Percentiles rank a stretch among this genome's conserved stretches.
Evolutionary conservation across 768 basidiomycete species (phyloP).

Genomic region (Boletus vermiculosoides): DNA sequence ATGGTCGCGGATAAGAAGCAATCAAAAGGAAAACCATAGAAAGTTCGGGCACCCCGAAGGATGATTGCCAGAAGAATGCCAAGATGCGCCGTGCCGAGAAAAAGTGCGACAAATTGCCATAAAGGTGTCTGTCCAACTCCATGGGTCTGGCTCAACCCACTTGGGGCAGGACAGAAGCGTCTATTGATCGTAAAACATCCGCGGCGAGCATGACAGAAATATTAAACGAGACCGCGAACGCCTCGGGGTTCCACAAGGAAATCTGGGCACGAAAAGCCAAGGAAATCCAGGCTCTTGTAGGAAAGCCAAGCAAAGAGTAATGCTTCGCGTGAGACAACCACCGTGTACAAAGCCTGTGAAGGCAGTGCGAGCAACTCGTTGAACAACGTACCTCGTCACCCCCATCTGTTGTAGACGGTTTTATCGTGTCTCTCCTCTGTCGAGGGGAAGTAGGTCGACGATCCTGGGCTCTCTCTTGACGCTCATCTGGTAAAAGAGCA

Average conservation of each 20-base stretch:
- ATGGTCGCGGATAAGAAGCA: not conserved
- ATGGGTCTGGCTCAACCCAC: not conserved
- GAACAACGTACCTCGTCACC: slow-evolving; percentile 15
- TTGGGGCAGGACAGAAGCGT: not conserved
- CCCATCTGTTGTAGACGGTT: not conserved
- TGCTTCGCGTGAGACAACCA: not conserved
- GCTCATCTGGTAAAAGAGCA: slow-evolving; percentile 50
- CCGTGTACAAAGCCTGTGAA: not conserved
- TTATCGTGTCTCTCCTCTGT: slow-evolving; percentile 22
- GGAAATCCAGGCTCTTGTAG: not conserved
- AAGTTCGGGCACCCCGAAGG: not conserved
- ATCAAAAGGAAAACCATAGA: not conserved
- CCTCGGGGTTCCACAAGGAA: not conserved
- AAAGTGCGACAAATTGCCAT: not conserved
- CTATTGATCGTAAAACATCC: not conserved
- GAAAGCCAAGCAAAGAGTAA: not conserved
- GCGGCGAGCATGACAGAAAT: not conserved
- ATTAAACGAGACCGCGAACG: not conserved
- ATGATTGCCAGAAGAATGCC: not conserved
- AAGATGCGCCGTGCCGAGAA: not conserved
- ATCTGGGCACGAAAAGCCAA: not conserved
- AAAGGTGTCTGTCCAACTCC: not conserved
- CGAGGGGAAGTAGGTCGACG: slow-evolving; percentile 1
- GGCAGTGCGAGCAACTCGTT: not conserved
- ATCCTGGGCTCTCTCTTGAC: slow-evolving; percentile 18